Conservation (phyloP, 2,329 filamentous ascomycete genomes). For the Xylaria sp. region DNA sequence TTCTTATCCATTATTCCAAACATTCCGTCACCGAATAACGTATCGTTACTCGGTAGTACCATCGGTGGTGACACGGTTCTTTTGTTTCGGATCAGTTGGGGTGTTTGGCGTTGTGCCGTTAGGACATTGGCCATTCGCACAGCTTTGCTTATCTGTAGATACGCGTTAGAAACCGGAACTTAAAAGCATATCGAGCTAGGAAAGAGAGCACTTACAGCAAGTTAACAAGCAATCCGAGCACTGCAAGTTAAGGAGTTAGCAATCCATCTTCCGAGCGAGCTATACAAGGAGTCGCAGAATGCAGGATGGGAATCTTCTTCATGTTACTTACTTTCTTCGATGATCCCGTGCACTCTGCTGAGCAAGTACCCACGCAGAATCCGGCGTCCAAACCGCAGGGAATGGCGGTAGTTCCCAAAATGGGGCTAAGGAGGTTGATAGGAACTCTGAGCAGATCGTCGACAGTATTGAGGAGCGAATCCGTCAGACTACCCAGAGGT, state of each 20-base stretch:
- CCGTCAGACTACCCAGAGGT: conserved; percentile 20
- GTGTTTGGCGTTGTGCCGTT: neutral
- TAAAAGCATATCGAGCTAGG: neutral
- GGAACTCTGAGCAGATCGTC: conserved; percentile 33
- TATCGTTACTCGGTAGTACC: neutral
- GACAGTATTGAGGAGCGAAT: conserved; percentile 31
- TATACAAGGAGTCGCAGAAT: neutral
- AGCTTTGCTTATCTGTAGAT: conserved; percentile 12
- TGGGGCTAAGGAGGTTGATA: neutral
- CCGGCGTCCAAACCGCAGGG: conserved; percentile 19
- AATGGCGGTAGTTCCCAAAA: neutral
- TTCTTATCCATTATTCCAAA: neutral
- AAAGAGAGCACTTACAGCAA: conserved; percentile 25
- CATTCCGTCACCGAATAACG: neutral
- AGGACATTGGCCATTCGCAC: neutral
- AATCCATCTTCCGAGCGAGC: neutral
- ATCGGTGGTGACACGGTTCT: neutral
- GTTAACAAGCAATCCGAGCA: conserved; percentile 21
- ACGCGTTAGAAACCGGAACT: conserved; percentile 4
- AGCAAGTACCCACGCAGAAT: conserved; percentile 37
- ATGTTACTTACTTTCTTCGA: conserved; percentile 33
- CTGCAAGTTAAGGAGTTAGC: conserved; percentile 14
- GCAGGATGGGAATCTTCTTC: conserved; percentile 11
- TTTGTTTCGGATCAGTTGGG: neutral
- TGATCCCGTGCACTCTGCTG: conserved; percentile 26